phyloP scores from a whole-genome alignment of 2,329 filamentous ascomycete genomes.

The Penicillium polonicum region DNA sequence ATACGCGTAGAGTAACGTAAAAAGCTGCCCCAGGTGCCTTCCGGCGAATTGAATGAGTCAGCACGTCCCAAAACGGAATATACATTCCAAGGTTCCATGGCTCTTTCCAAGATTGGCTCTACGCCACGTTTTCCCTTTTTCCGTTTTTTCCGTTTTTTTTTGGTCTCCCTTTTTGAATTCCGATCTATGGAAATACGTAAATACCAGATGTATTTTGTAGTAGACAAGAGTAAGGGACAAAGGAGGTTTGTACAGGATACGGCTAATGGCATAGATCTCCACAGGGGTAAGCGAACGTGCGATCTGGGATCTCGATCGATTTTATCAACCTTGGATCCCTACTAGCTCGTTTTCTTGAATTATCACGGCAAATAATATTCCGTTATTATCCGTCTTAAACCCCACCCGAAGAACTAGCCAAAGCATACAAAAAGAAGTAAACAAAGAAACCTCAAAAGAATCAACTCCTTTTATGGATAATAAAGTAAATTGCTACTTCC shows the following conservation, averaged over 20 bases:
- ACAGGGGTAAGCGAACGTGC: constrained; percentile 13
- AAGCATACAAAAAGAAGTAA: neutral
- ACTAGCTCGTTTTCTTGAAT: constrained; percentile 14
- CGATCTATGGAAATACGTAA: neutral
- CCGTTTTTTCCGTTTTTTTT: neutral
- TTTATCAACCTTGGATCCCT: constrained; percentile 9
- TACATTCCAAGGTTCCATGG: neutral
- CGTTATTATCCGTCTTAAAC: neutral
- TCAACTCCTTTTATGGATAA: neutral
- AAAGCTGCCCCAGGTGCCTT: neutral
- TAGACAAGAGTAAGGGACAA: too few species aligned
- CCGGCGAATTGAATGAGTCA: neutral
- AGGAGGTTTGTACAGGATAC: neutral
- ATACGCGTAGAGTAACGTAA: neutral
- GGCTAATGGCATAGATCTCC: constrained; percentile 11
- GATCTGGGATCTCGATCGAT: constrained; percentile 17
- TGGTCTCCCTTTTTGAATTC: neutral
- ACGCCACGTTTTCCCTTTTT: neutral
- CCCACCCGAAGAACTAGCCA: neutral
- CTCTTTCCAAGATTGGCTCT: neutral
- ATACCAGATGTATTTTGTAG: too few species aligned
- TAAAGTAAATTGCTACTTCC: neutral
- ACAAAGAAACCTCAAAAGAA: neutral
- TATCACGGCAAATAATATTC: neutral
- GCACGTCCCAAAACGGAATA: neutral